Base-by-base conservation (phyloP, 169 alveolate species). In the Plasmodium vivax region DNA sequence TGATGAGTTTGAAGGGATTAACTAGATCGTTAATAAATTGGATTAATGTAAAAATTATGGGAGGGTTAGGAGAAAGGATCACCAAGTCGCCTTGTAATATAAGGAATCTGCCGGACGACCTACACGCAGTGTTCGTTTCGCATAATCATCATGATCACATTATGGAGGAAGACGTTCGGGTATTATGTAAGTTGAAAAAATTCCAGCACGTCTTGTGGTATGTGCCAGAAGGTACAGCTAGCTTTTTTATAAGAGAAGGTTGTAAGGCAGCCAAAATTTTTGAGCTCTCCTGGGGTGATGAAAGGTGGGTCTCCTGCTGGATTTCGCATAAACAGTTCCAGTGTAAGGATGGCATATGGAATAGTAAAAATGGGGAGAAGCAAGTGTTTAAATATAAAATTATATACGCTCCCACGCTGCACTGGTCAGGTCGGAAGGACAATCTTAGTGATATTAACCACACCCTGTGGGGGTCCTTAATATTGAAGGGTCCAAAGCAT, bases 231-330 rank as follows among this genome's bases (percentile, higher is more conserved):
- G 93, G 93, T 8, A 71, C 85, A 6, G 77, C 93, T 34, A 51
- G 47, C 0, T 87, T 87, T 87, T 87, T 87, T 77, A 4, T 87
- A 9, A 23, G 45, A 56, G 93, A 87, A 77, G 93, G 93, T 41
- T 87, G 93, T 75, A 87, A 87, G 23, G 62, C 93, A 1, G 58
- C 85, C 16, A 87, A 87, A 34, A 87, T 87, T 75, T 87, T 32
- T 77, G 93, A 87, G 45, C 8, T 87, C 6, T 87, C 93, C 2
- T 87, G 93, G 93, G 93, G 93, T 14, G 93, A 87, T 87, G 93
- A 87, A 77, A 75, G 93, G 77, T 87, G 93, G 93, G 36, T 87
- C 2, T 87, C 93, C 0, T 87, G 93, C 16, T 87, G 93, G 93
- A 87, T 87, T 36, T 75, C 85, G 0, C 34, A 41, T 10, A 87